Conservation (phyloP, 306 rosid species). For the Cyclanthera cordifolia region DNA sequence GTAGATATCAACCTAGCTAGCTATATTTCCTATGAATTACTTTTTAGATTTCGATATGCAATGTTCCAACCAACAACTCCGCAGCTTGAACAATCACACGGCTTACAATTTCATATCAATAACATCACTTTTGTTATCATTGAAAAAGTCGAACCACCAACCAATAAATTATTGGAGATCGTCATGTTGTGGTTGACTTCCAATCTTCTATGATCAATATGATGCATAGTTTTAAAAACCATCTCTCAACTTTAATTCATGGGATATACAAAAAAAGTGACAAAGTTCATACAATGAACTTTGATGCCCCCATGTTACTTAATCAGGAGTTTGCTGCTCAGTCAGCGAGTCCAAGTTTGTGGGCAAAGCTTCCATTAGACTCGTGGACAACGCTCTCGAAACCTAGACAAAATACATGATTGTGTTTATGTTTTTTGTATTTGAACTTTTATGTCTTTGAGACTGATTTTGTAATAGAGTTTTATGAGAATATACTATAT, state of each 20-base stretch:
- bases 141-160: conserved; percentile 11
- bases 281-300: background rate
- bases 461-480: too few relatives aligned
- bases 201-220: background rate
- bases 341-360: too few relatives aligned
- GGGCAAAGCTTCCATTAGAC: too few relatives aligned
- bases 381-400: too few relatives aligned
- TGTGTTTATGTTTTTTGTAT: too few relatives aligned
- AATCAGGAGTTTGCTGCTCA: too few relatives aligned
- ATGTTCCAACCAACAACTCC: conserved; percentile 1
- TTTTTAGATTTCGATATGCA: background rate
- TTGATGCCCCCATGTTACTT: too few relatives aligned
- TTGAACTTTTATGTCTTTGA: too few relatives aligned
- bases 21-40: conserved; percentile 3
- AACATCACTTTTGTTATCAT: background rate
- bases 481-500: too few relatives aligned
- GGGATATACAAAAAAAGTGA: background rate
- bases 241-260: background rate
- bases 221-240: conserved; percentile 5
- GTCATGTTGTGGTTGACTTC: background rate
- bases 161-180: background rate
- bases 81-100: background rate
- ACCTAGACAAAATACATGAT: too few relatives aligned
- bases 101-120: background rate
- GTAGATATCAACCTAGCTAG: conserved; percentile 8